Conservation (phyloP, 225 moss, liverwort and hornwort species). For the Bryoerythrophyllum caledonicum region DNA sequence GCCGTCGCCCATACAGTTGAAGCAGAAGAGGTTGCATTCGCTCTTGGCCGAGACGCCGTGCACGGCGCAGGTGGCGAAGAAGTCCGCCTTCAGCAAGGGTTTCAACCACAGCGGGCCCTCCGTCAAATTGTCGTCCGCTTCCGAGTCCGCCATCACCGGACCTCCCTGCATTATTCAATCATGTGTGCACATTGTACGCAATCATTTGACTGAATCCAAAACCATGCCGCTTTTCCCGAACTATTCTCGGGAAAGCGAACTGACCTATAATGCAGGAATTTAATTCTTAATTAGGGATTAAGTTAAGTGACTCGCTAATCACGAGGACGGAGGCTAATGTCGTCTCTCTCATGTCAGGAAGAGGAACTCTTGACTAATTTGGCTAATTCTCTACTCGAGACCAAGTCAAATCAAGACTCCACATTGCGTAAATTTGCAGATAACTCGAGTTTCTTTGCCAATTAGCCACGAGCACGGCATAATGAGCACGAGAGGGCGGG, state of each 20-base stretch:
- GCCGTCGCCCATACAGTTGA: constrained; percentile 85
- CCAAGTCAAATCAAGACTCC: constrained; percentile 27
- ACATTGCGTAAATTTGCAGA: constrained; percentile 9
- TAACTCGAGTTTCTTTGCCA: background rate
- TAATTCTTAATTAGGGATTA: background rate
- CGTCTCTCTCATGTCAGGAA: background rate
- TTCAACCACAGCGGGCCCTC: constrained; percentile 83
- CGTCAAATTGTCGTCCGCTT: constrained; percentile 34
- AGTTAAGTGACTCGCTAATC: background rate
- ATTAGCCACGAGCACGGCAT: background rate
- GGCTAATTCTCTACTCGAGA: background rate
- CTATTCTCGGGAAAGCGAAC: background rate
- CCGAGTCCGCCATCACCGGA: constrained; percentile 42
- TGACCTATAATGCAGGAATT: background rate
- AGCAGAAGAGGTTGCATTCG: constrained; percentile 96
- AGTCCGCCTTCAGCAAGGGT: constrained; percentile 78
- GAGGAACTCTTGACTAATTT: background rate
- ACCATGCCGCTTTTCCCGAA: background rate
- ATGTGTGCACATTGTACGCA: constrained; percentile 21
- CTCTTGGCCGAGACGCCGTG: constrained; percentile 91
- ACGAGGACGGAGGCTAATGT: background rate
- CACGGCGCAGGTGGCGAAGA: constrained; percentile 77
- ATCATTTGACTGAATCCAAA: background rate
- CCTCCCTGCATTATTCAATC: constrained; percentile 39
- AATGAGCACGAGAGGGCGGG: background rate